Evolutionary conservation across 1,139 yeast species (phyloP).

Genomic region (Pichia terricola): DNA sequence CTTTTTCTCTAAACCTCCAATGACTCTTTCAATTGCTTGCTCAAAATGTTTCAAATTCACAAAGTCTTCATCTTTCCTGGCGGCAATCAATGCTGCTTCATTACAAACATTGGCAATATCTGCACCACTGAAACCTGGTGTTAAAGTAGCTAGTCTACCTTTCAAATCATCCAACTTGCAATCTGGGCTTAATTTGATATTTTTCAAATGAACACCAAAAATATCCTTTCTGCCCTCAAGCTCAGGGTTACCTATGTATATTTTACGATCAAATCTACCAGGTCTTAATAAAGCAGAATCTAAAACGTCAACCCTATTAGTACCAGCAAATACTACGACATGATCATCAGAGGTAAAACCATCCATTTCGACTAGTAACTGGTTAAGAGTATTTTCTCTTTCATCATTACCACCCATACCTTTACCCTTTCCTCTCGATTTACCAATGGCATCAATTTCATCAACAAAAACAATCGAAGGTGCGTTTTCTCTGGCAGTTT

Average conservation of each 20-base stretch:
- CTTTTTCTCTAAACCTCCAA: constrained; percentile 92
- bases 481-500: constrained; percentile 85
- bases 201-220: constrained; percentile 72
- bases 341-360: constrained; percentile 88
- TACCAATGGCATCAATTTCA: constrained; percentile 98
- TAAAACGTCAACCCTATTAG: constrained; percentile 87
- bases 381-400: constrained; percentile 92
- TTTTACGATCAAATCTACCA: constrained; percentile 93
- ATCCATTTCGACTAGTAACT: constrained; percentile 94
- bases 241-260: constrained; percentile 85
- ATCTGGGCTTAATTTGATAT: constrained; percentile 44
- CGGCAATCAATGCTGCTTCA: constrained; percentile 95
- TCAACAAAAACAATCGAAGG: constrained; percentile 92
- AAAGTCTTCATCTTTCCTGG: constrained; percentile 62
- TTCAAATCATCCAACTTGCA: constrained; percentile 44
- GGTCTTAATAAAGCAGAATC: constrained; percentile 93
- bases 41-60: constrained; percentile 80
- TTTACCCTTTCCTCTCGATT: constrained; percentile 61
- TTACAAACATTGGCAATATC: constrained; percentile 96
- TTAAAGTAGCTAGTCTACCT: constrained; percentile 86
- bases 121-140: constrained; percentile 98
- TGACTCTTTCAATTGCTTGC: constrained; percentile 92
- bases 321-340: constrained; percentile 95
- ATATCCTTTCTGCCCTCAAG: constrained; percentile 89
- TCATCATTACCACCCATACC: constrained; percentile 86